Base-by-base conservation (phyloP, 164 flowering plant species). In the Liquidambar formosana region DNA sequence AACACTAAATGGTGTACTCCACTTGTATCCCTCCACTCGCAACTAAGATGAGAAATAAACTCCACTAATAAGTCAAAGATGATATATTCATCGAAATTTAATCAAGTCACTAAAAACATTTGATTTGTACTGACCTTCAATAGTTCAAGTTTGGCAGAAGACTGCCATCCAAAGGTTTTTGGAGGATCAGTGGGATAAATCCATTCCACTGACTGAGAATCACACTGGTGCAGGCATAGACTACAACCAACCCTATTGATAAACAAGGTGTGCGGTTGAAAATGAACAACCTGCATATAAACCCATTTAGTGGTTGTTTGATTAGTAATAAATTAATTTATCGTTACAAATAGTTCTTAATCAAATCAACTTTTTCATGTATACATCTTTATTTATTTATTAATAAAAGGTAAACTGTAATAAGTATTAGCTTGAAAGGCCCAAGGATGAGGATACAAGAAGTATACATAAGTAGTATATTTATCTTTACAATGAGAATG, bases 1-100 rank as follows among this genome's bases (percentile, higher is more conserved):
- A 70, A 96, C 82, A 73, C 94, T 89, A 78, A 93, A 96, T 49
- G 98, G 92, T 26, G 81, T 67, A 76, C 99, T 96, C 99, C 99
- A 96, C 23, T 76, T 65, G 77, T 88, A 92, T 56, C 97, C 98
- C 59, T 88, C 87, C 65, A 89, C 53, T 57, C 85, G 83, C 80
- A 96, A 71, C 98, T 96, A 80, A 75, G 66, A 54, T 56, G 28
- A 52, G 33, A n/a, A 33, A 61, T 27, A 53, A 72, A 38, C 18
- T 57, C 41, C 41, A 8, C 1, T 22, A 9, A 44, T 23, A 26
- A 41, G 25, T 26, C 21, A 60, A 13, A 66, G 62, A 48, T 45
- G 33, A 66, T 27, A 65, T 11, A 65, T 27, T 19, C 6, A 19
- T 14, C 21, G 27, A 12, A 11, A 49, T 12, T 66, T 0, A 1